Evolutionary conservation across 2,329 filamentous ascomycete genomes (phyloP).

Genomic region (Mycocentrospora acerina): DNA sequence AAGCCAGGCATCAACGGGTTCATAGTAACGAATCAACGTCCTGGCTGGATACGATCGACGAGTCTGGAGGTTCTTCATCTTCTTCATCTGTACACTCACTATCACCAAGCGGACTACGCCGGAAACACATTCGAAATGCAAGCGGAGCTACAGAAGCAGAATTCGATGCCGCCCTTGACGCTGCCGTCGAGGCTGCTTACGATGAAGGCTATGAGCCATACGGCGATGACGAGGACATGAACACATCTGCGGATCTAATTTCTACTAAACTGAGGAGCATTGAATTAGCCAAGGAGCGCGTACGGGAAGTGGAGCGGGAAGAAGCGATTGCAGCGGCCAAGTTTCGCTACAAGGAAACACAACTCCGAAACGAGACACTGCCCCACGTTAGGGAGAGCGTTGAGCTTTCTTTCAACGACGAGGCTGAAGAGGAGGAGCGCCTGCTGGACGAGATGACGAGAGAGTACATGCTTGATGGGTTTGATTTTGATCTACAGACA

Average conservation of each 20-base stretch:
- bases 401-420: slow-evolving; percentile 37
- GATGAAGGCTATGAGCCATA: slow-evolving; percentile 84
- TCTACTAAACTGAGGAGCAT: slow-evolving; percentile 57
- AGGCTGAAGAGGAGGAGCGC: slow-evolving; percentile 53
- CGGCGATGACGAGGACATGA: slow-evolving; percentile 48
- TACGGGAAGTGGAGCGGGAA: slow-evolving; percentile 73
- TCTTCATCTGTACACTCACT: slow-evolving; percentile 79
- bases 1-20: slow-evolving; percentile 47
- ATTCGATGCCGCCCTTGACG: slow-evolving; percentile 91
- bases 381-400: slow-evolving; percentile 42
- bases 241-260: slow-evolving; percentile 33
- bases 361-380: slow-evolving; percentile 50
- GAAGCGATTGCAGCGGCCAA: slow-evolving; percentile 62
- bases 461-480: slow-evolving; percentile 80
- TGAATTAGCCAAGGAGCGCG: slow-evolving; percentile 73
- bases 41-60: slow-evolving; percentile 93
- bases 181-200: slow-evolving; percentile 93
- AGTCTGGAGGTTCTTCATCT: slow-evolving; percentile 75
- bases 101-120: slow-evolving; percentile 68
- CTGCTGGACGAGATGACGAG: slow-evolving; percentile 82
- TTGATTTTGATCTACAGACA: slow-evolving; percentile 69
- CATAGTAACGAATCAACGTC: slow-evolving; percentile 80
- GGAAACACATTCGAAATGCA: slow-evolving; percentile 67
- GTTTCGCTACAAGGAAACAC: slow-evolving; percentile 56
- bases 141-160: slow-evolving; percentile 81